Evolutionary conservation across 192 early-diverging fungal species (phyloP), one percentile per base, ranked within the genome.

Genomic region (Funneliformis mosseae): DNA sequence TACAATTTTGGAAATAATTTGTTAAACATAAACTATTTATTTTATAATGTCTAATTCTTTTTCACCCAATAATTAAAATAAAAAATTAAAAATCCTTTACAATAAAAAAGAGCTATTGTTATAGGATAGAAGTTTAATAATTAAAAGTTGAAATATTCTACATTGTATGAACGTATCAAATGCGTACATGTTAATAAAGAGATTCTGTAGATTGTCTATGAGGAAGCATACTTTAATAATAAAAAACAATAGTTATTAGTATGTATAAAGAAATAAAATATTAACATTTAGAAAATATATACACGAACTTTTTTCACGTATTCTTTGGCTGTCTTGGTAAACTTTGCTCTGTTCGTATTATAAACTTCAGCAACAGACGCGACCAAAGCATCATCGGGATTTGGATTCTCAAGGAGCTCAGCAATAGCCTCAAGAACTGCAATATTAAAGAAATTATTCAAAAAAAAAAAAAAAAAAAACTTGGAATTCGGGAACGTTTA

Each of bases 361-460:
- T 92, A 95, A 39, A 92, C 80, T 70, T 95, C 92, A 42, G 93
- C 95, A 81, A 95, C 91, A 42, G 85, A 87, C 10, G 91, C 80
- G 63, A 93, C 90, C 78, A 96, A 87, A 11, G 95, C 90, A 85
- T 96, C 95, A 48, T 94, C 95, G 0, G 94, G 93, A 81, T 95
- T 95, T 45, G 95, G 95, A 55, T 91, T 77, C 66, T 91, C 90
- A 21, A 96, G 80, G 9, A 96, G 86, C 75, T 85, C 74, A 0
- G 88, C 85, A 38, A 96, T 83, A 6, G 93, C 84, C 41, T 84
- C 59, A 63, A 96, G 84, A 3, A 96, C 92, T 91, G 4, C 14
- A 18, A 50, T 80, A 12, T 11, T 14, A 68, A 21, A 74, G 12
- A 21, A 70, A 67, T 21, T 70, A 41, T 39, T 16, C 61, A 33